A percentile compares a stretch with the other conserved stretches of the same genome.
These are phyloP conservation scores for Ophiostoma perfectum DNA, from an alignment of 2,329 filamentous ascomycete species.

Conservation along the genomic window DNA sequence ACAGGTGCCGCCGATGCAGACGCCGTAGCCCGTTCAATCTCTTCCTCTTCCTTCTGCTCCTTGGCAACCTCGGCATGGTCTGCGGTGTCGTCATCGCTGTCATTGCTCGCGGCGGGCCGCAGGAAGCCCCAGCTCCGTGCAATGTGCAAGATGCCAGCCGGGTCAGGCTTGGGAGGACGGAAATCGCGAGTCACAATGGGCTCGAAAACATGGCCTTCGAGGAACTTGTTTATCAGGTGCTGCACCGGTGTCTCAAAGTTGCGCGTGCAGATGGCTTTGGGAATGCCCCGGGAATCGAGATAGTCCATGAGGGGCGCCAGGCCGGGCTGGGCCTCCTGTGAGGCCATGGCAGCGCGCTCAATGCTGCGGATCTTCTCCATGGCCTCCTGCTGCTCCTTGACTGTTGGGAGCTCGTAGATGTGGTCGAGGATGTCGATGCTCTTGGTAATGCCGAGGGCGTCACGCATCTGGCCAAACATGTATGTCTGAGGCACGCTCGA, in stretches of 20 bases:
- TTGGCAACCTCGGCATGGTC: conserved; percentile 23
- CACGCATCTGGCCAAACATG: conserved; percentile 89
- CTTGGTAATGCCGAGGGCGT: conserved; percentile 66
- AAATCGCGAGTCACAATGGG: conserved; percentile 84
- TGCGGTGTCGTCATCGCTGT: conserved; percentile 22
- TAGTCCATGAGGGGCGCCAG: conserved; percentile 74
- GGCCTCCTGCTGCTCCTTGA: conserved; percentile 54
- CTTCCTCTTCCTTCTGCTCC: conserved; percentile 27
- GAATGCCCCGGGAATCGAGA: conserved; percentile 60
- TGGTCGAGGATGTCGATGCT: conserved; percentile 81
- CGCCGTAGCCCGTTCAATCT: conserved; percentile 23
- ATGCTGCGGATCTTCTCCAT: conserved; percentile 70
- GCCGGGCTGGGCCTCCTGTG: conserved; percentile 77
- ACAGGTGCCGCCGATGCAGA: background rate
- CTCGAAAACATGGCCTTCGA: conserved; percentile 60
- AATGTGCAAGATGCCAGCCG: conserved; percentile 82
- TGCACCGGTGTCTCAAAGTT: conserved; percentile 81
- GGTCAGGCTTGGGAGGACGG: conserved; percentile 76
- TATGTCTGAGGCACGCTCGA: conserved; percentile 80
- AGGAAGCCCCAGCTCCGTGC: conserved; percentile 67
- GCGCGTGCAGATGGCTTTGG: conserved; percentile 84
- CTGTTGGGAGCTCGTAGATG: conserved; percentile 65
- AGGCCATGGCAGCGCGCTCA: conserved; percentile 72
- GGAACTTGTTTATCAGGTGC: conserved; percentile 69
- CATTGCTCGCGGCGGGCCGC: conserved; percentile 17